phyloP scores from a whole-genome alignment of 352 stramenopile species.

The Phytophthora sp. region DNA sequence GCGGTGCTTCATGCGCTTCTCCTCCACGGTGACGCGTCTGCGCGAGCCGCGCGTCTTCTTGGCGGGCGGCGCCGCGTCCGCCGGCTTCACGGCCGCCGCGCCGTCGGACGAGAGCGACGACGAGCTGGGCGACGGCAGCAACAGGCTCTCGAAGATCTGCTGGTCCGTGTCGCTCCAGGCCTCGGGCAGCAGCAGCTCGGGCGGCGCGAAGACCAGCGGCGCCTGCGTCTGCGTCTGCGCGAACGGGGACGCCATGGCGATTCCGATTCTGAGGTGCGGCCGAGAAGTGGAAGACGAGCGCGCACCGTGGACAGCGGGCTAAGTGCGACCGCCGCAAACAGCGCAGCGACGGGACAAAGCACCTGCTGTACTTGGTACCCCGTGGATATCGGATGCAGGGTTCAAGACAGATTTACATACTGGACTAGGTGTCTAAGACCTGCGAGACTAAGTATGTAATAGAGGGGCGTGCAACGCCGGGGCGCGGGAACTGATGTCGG shows the following conservation, averaged over 20 bases:
- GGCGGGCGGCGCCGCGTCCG: neutral
- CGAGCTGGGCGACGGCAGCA: conserved; percentile 33
- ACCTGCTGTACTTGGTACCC: neutral
- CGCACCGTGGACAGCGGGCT: too few species aligned
- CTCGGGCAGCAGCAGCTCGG: conserved; percentile 29
- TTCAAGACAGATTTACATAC: too few species aligned
- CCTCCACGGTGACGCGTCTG: conserved; percentile 38
- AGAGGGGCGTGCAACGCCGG: too few species aligned
- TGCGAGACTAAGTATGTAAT: too few species aligned
- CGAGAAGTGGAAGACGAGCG: neutral
- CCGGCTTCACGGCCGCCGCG: conserved; percentile 2
- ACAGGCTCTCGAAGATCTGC: conserved; percentile 51
- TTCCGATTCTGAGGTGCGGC: neutral
- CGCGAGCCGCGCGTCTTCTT: conserved; percentile 32
- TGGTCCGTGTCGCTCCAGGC: conserved; percentile 53
- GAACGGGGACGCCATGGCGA: conserved; percentile 33
- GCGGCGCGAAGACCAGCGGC: conserved; percentile 24
- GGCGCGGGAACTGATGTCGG: too few species aligned
- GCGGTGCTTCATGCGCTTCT: conserved; percentile 56
- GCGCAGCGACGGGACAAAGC: neutral
- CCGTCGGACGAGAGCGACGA: conserved; percentile 27
- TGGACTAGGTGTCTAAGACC: too few species aligned
- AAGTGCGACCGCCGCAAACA: neutral
- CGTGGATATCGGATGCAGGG: too few species aligned
- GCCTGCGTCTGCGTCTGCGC: neutral